phyloP scores from a whole-genome alignment of 2,329 filamentous ascomycete species.

The Capronia coronata region DNA sequence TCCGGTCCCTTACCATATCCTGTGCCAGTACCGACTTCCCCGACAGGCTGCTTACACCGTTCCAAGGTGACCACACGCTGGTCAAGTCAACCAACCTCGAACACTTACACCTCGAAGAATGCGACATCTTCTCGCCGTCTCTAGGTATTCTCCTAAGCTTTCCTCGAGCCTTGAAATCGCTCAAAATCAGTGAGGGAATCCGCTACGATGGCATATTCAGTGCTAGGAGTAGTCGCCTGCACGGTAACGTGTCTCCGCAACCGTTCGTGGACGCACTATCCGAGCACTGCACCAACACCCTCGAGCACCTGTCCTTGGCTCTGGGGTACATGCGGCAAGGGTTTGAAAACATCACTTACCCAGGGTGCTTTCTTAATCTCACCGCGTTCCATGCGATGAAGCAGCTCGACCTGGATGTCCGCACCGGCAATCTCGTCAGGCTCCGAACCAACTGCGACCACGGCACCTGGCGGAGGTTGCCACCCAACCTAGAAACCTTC shows the following conservation, averaged over 20 bases:
- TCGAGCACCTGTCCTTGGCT: conserved; percentile 24
- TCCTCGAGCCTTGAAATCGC: conserved; percentile 24
- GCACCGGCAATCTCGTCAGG: conserved; percentile 23
- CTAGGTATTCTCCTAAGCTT: conserved; percentile 24
- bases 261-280: conserved; percentile 23
- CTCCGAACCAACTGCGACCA: conserved; percentile 23
- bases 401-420: conserved; percentile 23
- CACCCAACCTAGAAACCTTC: conserved; percentile 25
- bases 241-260: conserved; percentile 26
- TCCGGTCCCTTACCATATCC: conserved; percentile 27
- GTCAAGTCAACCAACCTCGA: conserved; percentile 24
- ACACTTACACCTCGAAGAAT: conserved; percentile 28
- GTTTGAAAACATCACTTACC: conserved; percentile 18
- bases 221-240: conserved; percentile 23
- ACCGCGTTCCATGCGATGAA: conserved; percentile 21
- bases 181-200: conserved; percentile 28
- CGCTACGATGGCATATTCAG: conserved; percentile 26
- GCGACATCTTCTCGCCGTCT: conserved; percentile 25
- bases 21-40: conserved; percentile 28
- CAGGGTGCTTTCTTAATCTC: conserved; percentile 23
- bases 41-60: conserved; percentile 12
- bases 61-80: conserved; percentile 18
- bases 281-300: conserved; percentile 17
- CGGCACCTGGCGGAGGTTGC: conserved; percentile 23
- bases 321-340: conserved; percentile 22